Evolutionary conservation across 768 basidiomycete species (phyloP), one percentile per base, ranked within the genome.

Genomic region (Lactifluus rugatus): DNA sequence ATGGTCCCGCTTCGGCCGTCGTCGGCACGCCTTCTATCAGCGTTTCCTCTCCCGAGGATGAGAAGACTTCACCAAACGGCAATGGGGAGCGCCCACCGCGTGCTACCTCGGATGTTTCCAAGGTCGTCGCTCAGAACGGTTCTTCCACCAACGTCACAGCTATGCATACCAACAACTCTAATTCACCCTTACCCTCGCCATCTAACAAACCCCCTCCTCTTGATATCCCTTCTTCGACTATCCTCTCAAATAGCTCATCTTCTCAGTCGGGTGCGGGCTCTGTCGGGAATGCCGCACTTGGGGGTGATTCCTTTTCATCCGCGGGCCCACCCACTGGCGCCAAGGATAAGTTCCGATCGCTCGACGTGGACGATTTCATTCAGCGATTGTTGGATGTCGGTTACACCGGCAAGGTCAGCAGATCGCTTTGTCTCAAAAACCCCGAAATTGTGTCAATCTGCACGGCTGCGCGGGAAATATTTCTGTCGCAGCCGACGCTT

Each of bases 291-390:
- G 74, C 71, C 49, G 73, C 75, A 61, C 70, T 71, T 0, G 63
- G 71, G 42, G 70, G 67, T 17, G 75, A 78, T 37, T 57, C 78
- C 5, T 53, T 70, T 26, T 64, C 67, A 60, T 60, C 70, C 57
- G 42, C 67, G n/a, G 76, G 75, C 28, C 37, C 28, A 13, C 67
- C 69, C 47, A 11, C 42, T 17, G 76, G 69, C 52, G 67, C 73
- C 63, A 84, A 81, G 71, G 81, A 80, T 54, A 84, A 78, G 71
- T 74, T 76, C 58, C 83, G 79, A 68, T 83, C 81, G 47, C 77
- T 97, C 65, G 96, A 99, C 71, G 83, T 98, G 57, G 95, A 98
- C 73, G 94, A 97, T 71, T 96, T 98, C 89, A 98, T 99, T 68
- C 85, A 89, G 68, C 84, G 95, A 51, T 80, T 99, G 47, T 78